Conservation (phyloP, 352 stramenopile genomes). For the Phytophthora parvispora region DNA sequence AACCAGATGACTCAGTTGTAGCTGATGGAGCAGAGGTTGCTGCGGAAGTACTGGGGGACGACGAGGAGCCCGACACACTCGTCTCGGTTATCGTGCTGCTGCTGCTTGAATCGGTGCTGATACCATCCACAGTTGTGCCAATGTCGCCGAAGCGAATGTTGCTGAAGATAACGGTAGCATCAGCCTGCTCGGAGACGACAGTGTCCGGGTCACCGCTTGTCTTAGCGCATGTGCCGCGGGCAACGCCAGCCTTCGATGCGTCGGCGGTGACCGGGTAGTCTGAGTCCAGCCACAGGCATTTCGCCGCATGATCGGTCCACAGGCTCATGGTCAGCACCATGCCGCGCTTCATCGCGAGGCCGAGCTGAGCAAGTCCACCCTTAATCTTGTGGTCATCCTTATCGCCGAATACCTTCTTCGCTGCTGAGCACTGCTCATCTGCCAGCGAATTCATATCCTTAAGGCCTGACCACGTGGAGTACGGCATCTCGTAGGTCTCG, state of each 20-base stretch:
- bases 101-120: conserved; percentile 23
- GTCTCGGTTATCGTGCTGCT: conserved; percentile 1
- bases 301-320: conserved; percentile 62
- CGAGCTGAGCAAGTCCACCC: conserved; percentile 46
- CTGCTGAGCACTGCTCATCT: conserved; percentile 23
- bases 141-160: conserved; percentile 61
- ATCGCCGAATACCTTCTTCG: conserved; percentile 44
- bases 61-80: conserved; percentile 3
- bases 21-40: not conserved
- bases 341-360: conserved; percentile 52
- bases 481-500: conserved; percentile 21
- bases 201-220: conserved; percentile 46
- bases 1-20: not conserved
- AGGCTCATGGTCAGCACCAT: conserved; percentile 77
- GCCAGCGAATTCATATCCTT: conserved; percentile 33
- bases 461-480: conserved; percentile 13
- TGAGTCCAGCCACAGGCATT: conserved; percentile 76
- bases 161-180: conserved; percentile 61
- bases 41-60: not conserved
- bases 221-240: conserved; percentile 57
- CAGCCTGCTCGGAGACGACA: conserved; percentile 45
- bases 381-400: conserved; percentile 56
- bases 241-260: conserved; percentile 47
- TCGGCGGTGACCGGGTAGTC: conserved; percentile 49
- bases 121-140: conserved; percentile 43